These are phyloP conservation scores for Kurtzmaniella quercitrusa DNA, from an alignment of 1,139 yeast species.

Conservation along the genomic window DNA sequence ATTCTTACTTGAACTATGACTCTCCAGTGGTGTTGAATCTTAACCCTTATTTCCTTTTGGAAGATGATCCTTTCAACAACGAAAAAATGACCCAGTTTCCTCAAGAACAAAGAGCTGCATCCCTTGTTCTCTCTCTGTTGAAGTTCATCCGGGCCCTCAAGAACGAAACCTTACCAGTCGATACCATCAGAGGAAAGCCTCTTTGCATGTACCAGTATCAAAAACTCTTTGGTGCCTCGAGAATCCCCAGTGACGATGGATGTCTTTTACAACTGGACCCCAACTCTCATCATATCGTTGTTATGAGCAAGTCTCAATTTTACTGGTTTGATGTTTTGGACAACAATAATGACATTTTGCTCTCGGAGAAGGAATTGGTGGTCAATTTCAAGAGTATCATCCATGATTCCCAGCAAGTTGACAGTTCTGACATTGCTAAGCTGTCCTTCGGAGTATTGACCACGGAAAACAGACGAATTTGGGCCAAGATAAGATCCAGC, in stretches of 20 bases:
- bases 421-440: slow-evolving; percentile 65
- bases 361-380: slow-evolving; percentile 71
- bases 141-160: slow-evolving; percentile 77
- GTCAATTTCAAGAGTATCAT: slow-evolving; percentile 72
- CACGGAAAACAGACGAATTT: slow-evolving; percentile 78
- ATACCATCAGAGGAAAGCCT: slow-evolving; percentile 57
- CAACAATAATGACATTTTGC: slow-evolving; percentile 59
- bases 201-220: slow-evolving; percentile 89
- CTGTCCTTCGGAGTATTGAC: slow-evolving; percentile 87
- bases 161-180: slow-evolving; percentile 72
- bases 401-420: slow-evolving; percentile 61
- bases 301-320: slow-evolving; percentile 81
- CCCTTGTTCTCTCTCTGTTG: slow-evolving; percentile 71
- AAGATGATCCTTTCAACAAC: slow-evolving; percentile 85
- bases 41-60: slow-evolving; percentile 82
- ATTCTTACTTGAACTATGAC: slow-evolving; percentile 79
- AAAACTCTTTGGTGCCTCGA: slow-evolving; percentile 77
- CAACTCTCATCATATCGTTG: slow-evolving; percentile 73
- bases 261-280: slow-evolving; percentile 82
- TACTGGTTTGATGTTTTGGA: slow-evolving; percentile 93
- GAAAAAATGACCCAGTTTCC: slow-evolving; percentile 49
- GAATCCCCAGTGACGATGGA: slow-evolving; percentile 76
- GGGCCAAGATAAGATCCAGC: slow-evolving; percentile 71
- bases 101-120: slow-evolving; percentile 79
- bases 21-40: slow-evolving; percentile 84